Percentiles rank a stretch among this genome's conserved stretches.
Conservation (phyloP, 2,329 filamentous ascomycete species). For the Didymella pinodella region DNA sequence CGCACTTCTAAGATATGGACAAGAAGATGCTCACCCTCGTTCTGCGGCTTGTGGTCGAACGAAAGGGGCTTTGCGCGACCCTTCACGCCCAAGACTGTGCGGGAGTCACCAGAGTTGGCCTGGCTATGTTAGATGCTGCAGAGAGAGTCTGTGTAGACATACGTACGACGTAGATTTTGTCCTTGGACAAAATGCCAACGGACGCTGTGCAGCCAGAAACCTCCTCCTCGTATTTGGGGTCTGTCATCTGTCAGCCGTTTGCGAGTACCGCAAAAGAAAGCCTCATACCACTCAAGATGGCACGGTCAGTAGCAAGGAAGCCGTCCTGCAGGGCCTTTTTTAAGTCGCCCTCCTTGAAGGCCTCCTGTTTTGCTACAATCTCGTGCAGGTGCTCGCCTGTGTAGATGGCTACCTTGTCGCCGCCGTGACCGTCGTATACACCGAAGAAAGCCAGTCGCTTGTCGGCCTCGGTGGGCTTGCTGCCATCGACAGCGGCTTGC, state of each 20-base stretch:
- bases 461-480: conserved; percentile 68
- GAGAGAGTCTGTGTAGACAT: background rate
- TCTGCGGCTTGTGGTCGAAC: conserved; percentile 99
- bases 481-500: conserved; percentile 64
- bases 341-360: conserved; percentile 89
- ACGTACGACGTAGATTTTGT: conserved; percentile 95
- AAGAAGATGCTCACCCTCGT: conserved; percentile 73
- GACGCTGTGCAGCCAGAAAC: conserved; percentile 98
- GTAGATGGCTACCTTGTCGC: conserved; percentile 94
- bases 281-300: conserved; percentile 86
- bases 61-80: conserved; percentile 96
- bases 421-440: conserved; percentile 97
- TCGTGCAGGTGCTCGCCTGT: conserved; percentile 91
- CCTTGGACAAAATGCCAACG: conserved; percentile 84
- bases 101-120: conserved; percentile 97
- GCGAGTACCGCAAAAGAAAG: conserved; percentile 12
- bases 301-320: conserved; percentile 93
- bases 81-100: conserved; percentile 94
- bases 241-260: conserved; percentile 60
- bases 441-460: conserved; percentile 93
- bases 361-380: conserved; percentile 93
- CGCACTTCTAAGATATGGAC: background rate
- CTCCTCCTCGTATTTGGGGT: conserved; percentile 96
- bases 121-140: conserved; percentile 52
- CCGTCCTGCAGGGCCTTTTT: conserved; percentile 97